Evolutionary conservation across 1,139 yeast genomes (phyloP).

Genomic region (Pichia sp.): DNA sequence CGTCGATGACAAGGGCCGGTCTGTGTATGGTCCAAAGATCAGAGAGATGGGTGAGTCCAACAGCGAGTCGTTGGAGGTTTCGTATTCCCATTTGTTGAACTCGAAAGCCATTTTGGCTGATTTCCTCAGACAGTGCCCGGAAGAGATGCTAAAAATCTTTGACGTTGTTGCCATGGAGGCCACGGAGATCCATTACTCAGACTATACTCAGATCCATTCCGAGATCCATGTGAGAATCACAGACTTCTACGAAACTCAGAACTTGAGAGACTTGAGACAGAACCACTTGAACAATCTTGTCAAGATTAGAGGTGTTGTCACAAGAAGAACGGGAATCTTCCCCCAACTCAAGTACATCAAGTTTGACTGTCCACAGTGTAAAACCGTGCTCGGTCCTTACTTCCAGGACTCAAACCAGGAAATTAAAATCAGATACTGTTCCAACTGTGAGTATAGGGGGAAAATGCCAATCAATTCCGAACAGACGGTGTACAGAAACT

Average conservation of each 20-base stretch:
- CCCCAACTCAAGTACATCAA: constrained; percentile 94
- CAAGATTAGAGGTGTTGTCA: constrained; percentile 90
- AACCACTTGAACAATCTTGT: constrained; percentile 76
- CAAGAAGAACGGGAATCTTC: constrained; percentile 96
- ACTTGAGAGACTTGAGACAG: constrained; percentile 86
- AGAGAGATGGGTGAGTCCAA: constrained; percentile 90
- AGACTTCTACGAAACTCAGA: constrained; percentile 69
- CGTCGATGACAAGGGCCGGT: constrained; percentile 87
- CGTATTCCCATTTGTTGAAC: constrained; percentile 78
- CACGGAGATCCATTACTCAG: constrained; percentile 90
- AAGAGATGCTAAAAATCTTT: constrained; percentile 81
- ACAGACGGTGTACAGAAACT: constrained; percentile 89
- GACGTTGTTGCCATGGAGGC: constrained; percentile 98
- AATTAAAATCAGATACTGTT: constrained; percentile 78
- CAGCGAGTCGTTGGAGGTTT: constrained; percentile 86
- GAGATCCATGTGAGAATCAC: constrained; percentile 91
- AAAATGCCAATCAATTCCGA: constrained; percentile 89
- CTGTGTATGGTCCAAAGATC: constrained; percentile 94
- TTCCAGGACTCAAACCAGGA: constrained; percentile 89
- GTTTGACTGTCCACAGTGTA: constrained; percentile 92
- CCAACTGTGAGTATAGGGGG: constrained; percentile 88
- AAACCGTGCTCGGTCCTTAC: constrained; percentile 85
- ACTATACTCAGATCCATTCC: constrained; percentile 86
- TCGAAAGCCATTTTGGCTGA: constrained; percentile 88
- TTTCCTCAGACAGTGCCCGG: constrained; percentile 86